Evolutionary conservation across 176 grass and related monocot species (phyloP).

Genomic region (Carex kokanica): DNA sequence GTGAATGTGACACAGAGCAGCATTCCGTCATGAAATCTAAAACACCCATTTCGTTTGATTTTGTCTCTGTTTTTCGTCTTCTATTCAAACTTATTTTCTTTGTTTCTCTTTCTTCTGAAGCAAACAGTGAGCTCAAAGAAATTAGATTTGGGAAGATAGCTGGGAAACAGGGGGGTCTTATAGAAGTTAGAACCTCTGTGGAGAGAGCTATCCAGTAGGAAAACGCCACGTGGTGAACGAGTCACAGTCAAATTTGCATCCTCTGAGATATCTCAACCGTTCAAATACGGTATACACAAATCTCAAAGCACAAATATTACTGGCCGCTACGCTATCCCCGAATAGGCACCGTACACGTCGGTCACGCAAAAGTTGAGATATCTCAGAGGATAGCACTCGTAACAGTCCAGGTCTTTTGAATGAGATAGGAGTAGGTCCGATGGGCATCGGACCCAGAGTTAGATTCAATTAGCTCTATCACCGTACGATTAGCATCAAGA

Average conservation of each 20-base stretch:
- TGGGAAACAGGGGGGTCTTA: not conserved
- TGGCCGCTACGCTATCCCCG: too few species aligned
- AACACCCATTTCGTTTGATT: constrained; percentile 33
- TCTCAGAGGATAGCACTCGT: too few species aligned
- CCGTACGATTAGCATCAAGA: too few species aligned
- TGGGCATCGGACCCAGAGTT: too few species aligned
- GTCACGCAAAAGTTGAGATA: too few species aligned
- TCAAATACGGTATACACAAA: too few species aligned
- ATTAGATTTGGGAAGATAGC: not conserved
- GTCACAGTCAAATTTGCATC: too few species aligned
- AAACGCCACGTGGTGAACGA: not conserved
- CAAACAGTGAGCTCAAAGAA: not conserved
- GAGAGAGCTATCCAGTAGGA: not conserved
- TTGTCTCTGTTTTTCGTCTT: not conserved
- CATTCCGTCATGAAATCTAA: constrained; percentile 24
- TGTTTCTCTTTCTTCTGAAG: constrained; percentile 3
- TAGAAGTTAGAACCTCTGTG: not conserved
- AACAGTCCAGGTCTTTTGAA: not conserved
- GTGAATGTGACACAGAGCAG: constrained; percentile 12
- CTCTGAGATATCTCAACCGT: too few species aligned
- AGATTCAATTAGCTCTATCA: too few species aligned
- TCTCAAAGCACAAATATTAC: too few species aligned
- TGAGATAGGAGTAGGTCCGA: too few species aligned
- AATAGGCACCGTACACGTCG: too few species aligned
- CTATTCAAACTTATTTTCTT: not conserved